Percentiles rank a stretch among this genome's conserved stretches.
Conservation (phyloP, 139 green algal genomes). For the Coelastrella sp. region DNA sequence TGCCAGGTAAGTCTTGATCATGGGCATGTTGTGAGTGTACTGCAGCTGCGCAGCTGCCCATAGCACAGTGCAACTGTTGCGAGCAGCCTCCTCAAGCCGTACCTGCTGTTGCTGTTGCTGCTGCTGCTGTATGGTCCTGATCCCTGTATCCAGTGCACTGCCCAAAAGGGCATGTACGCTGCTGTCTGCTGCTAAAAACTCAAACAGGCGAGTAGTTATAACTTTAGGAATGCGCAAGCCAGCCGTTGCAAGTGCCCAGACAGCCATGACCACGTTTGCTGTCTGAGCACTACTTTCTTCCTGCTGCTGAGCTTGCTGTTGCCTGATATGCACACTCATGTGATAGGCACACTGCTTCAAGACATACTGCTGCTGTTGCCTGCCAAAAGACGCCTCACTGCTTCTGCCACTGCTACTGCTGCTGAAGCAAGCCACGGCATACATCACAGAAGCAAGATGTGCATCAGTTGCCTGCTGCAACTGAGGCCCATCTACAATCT, state of each 20-base stretch:
- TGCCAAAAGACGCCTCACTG: not conserved
- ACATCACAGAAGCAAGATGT: conserved; percentile 25
- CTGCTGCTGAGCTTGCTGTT: conserved; percentile 37
- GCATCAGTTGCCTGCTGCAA: conserved; percentile 29
- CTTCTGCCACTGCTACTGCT: conserved; percentile 22
- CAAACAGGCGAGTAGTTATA: not conserved
- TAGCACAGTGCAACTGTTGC: conserved; percentile 10
- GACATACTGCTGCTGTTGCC: conserved; percentile 11
- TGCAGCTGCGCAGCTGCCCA: conserved; percentile 36
- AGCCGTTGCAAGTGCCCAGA: conserved; percentile 25
- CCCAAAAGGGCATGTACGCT: not conserved
- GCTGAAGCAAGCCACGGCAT: conserved; percentile 32
- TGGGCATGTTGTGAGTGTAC: not conserved
- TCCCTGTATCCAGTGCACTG: too few relatives aligned
- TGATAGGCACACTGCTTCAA: not conserved
- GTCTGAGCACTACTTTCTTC: not conserved
- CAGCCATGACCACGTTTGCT: conserved; percentile 15
- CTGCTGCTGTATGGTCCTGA: conserved; percentile 37
- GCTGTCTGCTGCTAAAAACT: not conserved
- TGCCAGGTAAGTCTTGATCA: not conserved
- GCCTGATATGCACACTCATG: not conserved
- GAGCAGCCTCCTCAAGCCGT: not conserved
- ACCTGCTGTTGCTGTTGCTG: conserved; percentile 11
- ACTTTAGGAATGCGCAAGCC: not conserved
- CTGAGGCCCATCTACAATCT: not conserved